A percentile compares a stretch with the other conserved stretches of the same genome.
Conservation (phyloP, 768 basidiomycete species). For the Trametes punicea region DNA sequence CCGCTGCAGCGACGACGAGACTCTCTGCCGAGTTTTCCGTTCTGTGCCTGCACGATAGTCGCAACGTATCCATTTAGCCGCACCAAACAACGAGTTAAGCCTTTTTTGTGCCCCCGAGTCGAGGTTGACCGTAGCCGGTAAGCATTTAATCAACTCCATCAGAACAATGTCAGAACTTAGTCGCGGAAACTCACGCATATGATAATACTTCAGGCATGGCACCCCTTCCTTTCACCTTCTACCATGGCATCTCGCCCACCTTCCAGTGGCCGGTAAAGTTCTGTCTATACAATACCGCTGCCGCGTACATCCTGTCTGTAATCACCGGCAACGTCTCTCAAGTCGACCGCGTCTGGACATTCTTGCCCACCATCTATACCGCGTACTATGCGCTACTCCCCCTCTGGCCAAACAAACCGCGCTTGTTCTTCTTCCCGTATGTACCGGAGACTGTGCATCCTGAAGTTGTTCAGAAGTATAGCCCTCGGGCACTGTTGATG, state of each 20-base stretch:
- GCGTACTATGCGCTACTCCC: conserved; percentile 81
- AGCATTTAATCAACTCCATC: too few relatives aligned
- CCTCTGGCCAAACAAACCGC: conserved; percentile 40
- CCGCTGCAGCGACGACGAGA: neutral
- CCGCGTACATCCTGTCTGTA: conserved; percentile 58
- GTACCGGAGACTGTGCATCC: conserved; percentile 44
- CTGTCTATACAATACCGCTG: conserved; percentile 44
- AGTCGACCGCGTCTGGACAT: conserved; percentile 76
- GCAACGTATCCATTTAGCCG: too few relatives aligned
- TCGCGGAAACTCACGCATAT: neutral
- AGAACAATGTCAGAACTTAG: too few relatives aligned
- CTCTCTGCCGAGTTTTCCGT: neutral
- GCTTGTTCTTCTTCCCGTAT: conserved; percentile 52
- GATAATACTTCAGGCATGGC: conserved; percentile 6
- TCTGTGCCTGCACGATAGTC: too few relatives aligned
- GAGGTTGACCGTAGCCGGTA: too few relatives aligned
- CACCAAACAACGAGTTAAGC: too few relatives aligned
- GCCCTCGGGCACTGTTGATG: conserved; percentile 75
- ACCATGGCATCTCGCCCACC: conserved; percentile 24
- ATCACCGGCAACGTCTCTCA: conserved; percentile 80
- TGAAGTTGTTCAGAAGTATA: conserved; percentile 43
- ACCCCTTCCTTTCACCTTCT: conserved; percentile 12
- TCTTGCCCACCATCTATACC: conserved; percentile 79
- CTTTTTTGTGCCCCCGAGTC: too few relatives aligned
- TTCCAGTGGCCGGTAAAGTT: conserved; percentile 59